Evolutionary conservation across 345 rosid species (phyloP).

Genomic region (Eucalyptus curtisii): DNA sequence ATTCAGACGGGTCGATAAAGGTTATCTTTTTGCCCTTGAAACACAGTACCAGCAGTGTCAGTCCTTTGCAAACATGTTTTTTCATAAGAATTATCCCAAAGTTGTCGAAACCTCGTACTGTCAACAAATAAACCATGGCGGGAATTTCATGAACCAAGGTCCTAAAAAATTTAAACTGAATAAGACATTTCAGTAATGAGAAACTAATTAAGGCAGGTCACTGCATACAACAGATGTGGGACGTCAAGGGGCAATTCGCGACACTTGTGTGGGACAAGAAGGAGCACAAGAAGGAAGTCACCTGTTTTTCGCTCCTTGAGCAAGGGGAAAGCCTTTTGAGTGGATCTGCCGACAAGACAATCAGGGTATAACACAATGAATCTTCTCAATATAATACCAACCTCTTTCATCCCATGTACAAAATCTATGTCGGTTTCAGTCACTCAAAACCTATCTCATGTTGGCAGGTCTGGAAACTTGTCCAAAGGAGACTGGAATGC

Average conservation of each 20-base stretch:
- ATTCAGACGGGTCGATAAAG: constrained; percentile 79
- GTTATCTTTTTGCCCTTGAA: constrained; percentile 5
- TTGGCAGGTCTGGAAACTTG: constrained; percentile 69
- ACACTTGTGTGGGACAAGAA: constrained; percentile 48
- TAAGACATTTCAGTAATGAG: background rate
- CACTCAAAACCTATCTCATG: background rate
- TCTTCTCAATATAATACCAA: background rate
- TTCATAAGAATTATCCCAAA: background rate
- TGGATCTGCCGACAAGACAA: constrained; percentile 81
- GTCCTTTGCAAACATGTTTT: background rate
- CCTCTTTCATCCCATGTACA: background rate
- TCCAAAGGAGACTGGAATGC: constrained; percentile 50
- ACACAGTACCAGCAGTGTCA: background rate
- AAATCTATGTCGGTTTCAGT: background rate
- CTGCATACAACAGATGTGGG: constrained; percentile 43
- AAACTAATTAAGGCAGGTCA: background rate
- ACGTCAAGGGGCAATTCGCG: constrained; percentile 43
- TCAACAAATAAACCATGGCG: background rate
- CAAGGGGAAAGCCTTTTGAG: constrained; percentile 71
- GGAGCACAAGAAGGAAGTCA: constrained; percentile 71
- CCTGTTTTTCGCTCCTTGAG: constrained; percentile 70
- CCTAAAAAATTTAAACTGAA: background rate
- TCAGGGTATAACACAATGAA: constrained; percentile 24
- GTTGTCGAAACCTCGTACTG: background rate
- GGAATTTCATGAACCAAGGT: background rate